Conservation (phyloP, 306 rosid species). For the Acacia confusa region DNA sequence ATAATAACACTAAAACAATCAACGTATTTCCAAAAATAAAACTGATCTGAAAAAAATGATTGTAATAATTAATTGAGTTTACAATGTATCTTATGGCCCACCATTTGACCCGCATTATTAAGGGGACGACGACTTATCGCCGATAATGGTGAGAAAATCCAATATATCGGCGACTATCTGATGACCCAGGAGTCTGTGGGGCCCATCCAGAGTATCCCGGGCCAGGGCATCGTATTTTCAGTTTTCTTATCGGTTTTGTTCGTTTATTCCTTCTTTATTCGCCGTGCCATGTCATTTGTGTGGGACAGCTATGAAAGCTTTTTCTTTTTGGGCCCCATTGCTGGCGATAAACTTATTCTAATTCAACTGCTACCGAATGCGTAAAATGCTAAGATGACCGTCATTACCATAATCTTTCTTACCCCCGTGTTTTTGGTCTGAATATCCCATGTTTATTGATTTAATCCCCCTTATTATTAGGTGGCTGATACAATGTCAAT, state of each 20-base stretch:
- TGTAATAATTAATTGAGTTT: neutral
- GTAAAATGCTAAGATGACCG: neutral
- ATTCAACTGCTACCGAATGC: neutral
- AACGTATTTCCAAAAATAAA: neutral
- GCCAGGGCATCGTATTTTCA: neutral
- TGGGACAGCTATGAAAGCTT: constrained; percentile 28
- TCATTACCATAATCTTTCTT: neutral
- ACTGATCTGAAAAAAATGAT: neutral
- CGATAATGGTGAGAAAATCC: constrained; percentile 32
- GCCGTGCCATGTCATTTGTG: constrained; percentile 30
- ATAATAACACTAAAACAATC: neutral
- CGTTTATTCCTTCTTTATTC: neutral
- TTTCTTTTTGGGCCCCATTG: neutral
- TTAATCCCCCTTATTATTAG: neutral
- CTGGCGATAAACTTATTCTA: neutral
- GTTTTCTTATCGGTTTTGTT: neutral
- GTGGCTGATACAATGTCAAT: neutral
- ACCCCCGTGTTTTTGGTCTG: neutral
- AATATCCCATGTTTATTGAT: neutral
- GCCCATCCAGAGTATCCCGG: neutral
- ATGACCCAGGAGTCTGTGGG: constrained; percentile 28
- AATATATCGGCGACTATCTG: neutral
- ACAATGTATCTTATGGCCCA: neutral
- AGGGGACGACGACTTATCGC: neutral
- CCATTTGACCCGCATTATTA: neutral